Evolutionary conservation across 495 filamentous ascomycete species (phyloP), one percentile per base, ranked within the genome.

Genomic region (Hypoxylon crocopeplum): DNA sequence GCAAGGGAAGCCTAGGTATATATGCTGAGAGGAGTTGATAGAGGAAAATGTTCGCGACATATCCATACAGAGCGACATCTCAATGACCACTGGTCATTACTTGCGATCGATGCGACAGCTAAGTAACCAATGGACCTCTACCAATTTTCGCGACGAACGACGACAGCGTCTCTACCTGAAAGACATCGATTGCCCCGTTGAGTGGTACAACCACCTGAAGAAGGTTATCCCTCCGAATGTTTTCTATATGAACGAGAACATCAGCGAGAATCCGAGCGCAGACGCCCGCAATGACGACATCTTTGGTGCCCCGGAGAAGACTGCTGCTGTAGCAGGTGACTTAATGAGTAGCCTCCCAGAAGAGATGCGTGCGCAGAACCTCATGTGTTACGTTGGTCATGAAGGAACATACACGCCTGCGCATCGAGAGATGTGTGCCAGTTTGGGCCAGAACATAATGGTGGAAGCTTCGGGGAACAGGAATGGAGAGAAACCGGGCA

Each of bases 351-450:
- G 87, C 58, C 81, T 98, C n/a, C 90, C 92, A 0, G 72, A 80
- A 10, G 77, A 85, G 16, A 94, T 96, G 89, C 84, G 92, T 15
- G 94, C 94, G 5, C 88, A 95, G 56, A 98, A 98, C 53, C 79
- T 98, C 67, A 97, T 97, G 93, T 97, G 93, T 74, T 98, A 98
- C 68, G 88, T 97, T 60, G 94, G 94, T 1, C 94, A 97, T 64
- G 94, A 98, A 75, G 94, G 94, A 0, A 98, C 94, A 1, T 98
- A 95, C 67, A 98, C 94, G 0, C 93, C 94, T 46, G 89, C 92
- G 12, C 94, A 98, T 71, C 87, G 91, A 67, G 94, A 98, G 68
- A 98, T 98, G 94, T 98, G 93, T 73, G 94, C 90, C 12, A 94
- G 87, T 53, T 78, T 98, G 29, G 93, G 94, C 0, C 94, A 98